Base-by-base conservation (phyloP, 1,284 basidiomycete species). In the Coniferiporia weirii region DNA sequence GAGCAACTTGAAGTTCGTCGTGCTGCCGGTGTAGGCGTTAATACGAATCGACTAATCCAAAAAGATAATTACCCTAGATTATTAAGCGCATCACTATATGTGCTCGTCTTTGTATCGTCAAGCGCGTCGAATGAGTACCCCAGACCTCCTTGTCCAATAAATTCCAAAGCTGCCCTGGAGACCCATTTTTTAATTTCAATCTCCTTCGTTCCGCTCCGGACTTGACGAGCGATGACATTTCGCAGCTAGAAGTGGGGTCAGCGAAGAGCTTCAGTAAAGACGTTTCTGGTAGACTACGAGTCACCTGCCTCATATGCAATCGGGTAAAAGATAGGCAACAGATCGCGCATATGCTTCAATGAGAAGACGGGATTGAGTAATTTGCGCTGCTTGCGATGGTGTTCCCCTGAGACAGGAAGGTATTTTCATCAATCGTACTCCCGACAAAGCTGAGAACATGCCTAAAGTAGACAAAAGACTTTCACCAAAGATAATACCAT, bases 91-190 rank as follows among this genome's bases (percentile, higher is more conserved):
- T 65, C 58, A 46, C 67, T 62, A 61, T 75, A 72, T 27, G 66
- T 63, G 63, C 74, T 64, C 38, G 61, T 61, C 9, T 56, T 52
- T 17, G 66, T 62, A 8, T 66, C 61, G 13, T 62, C 63, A 17
- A 77, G 66, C 2, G 71, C 50, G 58, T 76, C 73, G 56, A 79
- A 78, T 0, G 73, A 73, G 61, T 77, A 72, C 1, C 78, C 75
- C 17, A 76, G 61, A 2, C 73, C 73, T 12, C 66, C 68, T 64
- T 70, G 69, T 15, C 71, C 70, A 36, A 75, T 67, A 27, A 69
- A 61, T 60, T 74, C 73, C 13, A 73, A 56, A 20, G 75, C 72
- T 7, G 69, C 68, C n/a, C 71, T 69, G 1, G 69, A 65, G 67
- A 74, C 71, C 75, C 74, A 77, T 17, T 71, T 64, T 15, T 74